Evolutionary conservation across 768 basidiomycete species (phyloP), one percentile per base, ranked within the genome.

Genomic region (Lactarius hengduanensis): DNA sequence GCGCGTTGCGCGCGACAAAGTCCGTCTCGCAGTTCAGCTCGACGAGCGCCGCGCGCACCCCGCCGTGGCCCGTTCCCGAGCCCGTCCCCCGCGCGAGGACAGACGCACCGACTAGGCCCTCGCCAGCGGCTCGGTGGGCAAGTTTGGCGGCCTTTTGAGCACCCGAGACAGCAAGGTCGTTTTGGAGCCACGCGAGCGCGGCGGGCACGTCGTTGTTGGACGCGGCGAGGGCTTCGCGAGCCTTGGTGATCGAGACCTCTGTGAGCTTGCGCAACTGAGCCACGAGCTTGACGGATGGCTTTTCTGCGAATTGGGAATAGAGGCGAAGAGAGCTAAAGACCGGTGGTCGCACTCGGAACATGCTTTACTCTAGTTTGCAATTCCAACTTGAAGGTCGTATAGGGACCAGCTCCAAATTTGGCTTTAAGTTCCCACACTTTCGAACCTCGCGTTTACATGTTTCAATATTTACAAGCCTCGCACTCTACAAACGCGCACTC

Each of bases 1-100:
- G 80, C 65, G 89, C 85, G 72, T 93, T 96, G 69, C 92, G 80
- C 28, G 88, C 92, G 34, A 98, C 96, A 74, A 97, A 98, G 78
- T 98, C 96, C 61, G 96, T 97, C 79, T 98, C 96, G 79, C 96
- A 98, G 71, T 92, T 93, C 68, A 98, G 80, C 76, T 98, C 96
- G 64, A 98, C 80, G 84, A 97, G 90, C 22, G 90, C 87, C 13
- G 91, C 94, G 43, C 92, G 85, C 41, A 92, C 77, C 43, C 84
- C 81, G 1, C 82, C 82, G 22, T 75, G 75, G 8, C 77, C 76
- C 43, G 70, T 68, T 41, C 72, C 75, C 40, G 77, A 69, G 20
- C 80, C 81, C 26, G 78, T 77, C 18, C 89, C 91, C 15, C 83
- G 79, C 18, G 91, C 87, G 28, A 96, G 82, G 13, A 93, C 77